phyloP scores from a whole-genome alignment of 257 asterid genomes.

The Coffea canephora region DNA sequence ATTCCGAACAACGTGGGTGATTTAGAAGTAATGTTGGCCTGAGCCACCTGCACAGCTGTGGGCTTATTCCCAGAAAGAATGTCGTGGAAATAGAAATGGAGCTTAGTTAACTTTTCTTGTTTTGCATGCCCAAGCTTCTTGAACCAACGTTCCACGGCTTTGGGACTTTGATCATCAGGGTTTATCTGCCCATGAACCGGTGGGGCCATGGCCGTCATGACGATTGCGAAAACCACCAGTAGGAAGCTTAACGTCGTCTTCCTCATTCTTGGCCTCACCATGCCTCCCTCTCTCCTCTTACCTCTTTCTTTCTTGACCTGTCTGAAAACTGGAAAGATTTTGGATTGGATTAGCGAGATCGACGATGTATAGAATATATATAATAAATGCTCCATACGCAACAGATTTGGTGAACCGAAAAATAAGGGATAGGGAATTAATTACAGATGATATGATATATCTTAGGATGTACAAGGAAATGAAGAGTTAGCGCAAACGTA shows the following conservation, averaged over 20 bases:
- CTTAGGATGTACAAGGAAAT: no score
- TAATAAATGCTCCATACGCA: no score
- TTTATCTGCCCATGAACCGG: background rate
- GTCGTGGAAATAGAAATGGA: slow-evolving; percentile 46
- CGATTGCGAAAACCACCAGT: background rate
- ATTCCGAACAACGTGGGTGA: slow-evolving; percentile 34
- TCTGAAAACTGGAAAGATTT: no score
- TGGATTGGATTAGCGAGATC: no score
- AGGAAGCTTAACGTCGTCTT: no score
- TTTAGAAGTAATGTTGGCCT: slow-evolving; percentile 15
- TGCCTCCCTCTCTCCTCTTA: background rate
- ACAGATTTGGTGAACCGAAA: no score
- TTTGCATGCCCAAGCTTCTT: slow-evolving; percentile 19
- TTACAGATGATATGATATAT: no score
- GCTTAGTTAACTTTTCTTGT: slow-evolving; percentile 24
- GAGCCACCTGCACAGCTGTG: slow-evolving; percentile 33
- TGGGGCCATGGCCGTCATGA: background rate
- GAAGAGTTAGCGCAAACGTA: no score
- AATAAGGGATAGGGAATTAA: no score
- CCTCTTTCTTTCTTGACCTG: background rate
- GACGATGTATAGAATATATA: no score
- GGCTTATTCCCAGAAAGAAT: slow-evolving; percentile 24
- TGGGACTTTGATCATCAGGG: slow-evolving; percentile 17
- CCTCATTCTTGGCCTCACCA: background rate
- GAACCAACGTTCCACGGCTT: slow-evolving; percentile 36